Conservation (phyloP, 2,329 filamentous ascomycete genomes). For the Diplodia corticola region DNA sequence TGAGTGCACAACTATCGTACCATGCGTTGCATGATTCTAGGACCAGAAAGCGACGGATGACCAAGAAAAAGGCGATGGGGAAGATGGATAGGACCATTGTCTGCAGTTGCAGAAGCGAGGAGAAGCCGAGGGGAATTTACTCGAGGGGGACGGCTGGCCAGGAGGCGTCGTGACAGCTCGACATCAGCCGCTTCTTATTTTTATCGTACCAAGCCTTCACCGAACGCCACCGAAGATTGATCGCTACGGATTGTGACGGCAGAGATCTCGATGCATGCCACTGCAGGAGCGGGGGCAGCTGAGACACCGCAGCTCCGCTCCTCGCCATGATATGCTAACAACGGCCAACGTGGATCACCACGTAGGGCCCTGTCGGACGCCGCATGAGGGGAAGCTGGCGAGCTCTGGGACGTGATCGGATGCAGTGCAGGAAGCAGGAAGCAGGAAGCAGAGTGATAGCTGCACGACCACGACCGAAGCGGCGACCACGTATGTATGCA, state of each 20-base stretch:
- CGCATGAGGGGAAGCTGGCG: neutral
- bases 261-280: conserved; percentile 12
- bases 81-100: neutral
- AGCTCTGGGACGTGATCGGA: conserved; percentile 7
- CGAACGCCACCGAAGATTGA: conserved; percentile 7
- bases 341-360: neutral
- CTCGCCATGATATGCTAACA: neutral
- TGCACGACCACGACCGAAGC: neutral
- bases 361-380: conserved; percentile 6
- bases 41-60: neutral
- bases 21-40: neutral
- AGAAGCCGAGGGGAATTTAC: neutral
- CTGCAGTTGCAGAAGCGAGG: neutral
- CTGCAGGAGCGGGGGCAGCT: neutral
- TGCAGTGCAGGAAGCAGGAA: conserved; percentile 10
- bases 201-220: neutral
- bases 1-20: neutral
- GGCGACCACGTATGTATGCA: neutral
- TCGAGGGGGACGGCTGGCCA: neutral
- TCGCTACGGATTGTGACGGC: neutral
- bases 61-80: neutral
- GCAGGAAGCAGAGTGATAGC: neutral
- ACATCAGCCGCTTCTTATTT: conserved; percentile 12
- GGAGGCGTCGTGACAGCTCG: neutral
- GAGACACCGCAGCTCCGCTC: conserved; percentile 4